Conservation (phyloP, 768 basidiomycete species). For the Leccinum olivaceopallidum region DNA sequence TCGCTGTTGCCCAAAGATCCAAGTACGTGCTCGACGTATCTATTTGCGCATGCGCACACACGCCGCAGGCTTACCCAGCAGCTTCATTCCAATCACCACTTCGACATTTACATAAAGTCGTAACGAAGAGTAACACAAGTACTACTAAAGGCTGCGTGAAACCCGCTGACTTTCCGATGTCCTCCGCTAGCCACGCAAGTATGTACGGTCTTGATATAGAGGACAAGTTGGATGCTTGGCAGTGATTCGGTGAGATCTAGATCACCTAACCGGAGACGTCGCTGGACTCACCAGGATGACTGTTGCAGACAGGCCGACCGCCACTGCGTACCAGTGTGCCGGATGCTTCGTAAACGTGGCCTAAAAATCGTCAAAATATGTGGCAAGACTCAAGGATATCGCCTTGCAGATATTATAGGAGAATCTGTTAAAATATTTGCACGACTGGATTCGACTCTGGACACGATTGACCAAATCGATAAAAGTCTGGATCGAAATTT, state of each 20-base stretch:
- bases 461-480: not conserved
- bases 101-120: not conserved
- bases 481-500: not conserved
- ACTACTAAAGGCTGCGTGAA: not conserved
- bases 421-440: not conserved
- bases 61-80: not conserved
- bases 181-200: not conserved
- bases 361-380: not conserved
- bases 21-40: not conserved
- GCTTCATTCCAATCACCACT: not conserved
- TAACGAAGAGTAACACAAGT: not conserved
- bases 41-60: not conserved
- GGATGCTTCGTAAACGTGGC: conserved; percentile 2
- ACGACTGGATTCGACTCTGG: not conserved
- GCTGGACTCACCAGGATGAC: not conserved
- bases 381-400: conserved; percentile 4
- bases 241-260: not conserved
- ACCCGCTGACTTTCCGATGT: not conserved
- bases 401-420: no score
- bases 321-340: not conserved
- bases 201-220: not conserved
- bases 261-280: not conserved
- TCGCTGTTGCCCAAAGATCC: conserved; percentile 24
- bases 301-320: conserved; percentile 1
- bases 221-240: not conserved